Evolutionary conservation across 2,329 filamentous ascomycete genomes (phyloP), one percentile per base, ranked within the genome.

Genomic region (Trichoderma asperellum): DNA sequence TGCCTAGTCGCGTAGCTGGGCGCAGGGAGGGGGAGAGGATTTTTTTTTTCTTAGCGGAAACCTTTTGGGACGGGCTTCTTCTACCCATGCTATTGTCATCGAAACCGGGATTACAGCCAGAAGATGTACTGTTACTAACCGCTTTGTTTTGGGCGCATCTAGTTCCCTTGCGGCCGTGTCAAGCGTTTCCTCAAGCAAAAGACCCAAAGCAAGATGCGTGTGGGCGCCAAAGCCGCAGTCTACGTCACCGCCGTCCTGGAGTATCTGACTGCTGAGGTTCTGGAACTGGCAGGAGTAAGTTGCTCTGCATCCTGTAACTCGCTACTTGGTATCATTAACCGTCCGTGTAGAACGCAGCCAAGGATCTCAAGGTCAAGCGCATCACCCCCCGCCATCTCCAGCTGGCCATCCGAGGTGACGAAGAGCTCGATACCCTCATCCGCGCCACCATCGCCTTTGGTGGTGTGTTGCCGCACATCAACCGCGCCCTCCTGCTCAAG

Each of bases 131-230:
- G 61, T 62, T 14, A 4, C 68, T 70, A 59, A 70, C 58, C 49
- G 24, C 21, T 4, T 11, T 55, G 37, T 56, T 56, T 52, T 74
- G 70, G 65, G 57, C 57, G 34, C 65, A 61, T 60, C 16, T 80
- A 99, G 96, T 99, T 99, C 82, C 96, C 96, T 72, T 99, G 96
- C 81, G 96, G 96, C 84, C 96, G 96, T 91, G 96, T 99, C 83
- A 99, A 99, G 92, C 94, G 96, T 85, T 98, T 98, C 86, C 87
- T 99, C 80, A 97, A 98, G 89, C 94, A 93, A 83, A 97, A 97
- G 85, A 98, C 96, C 61, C 96, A 98, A 81, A 96, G 97, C 85
- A 98, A 98, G 87, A 98, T 97, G 93, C 95, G 96, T 83, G 96
- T 99, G 75, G 96, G 96, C 77, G 96, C 95, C 79, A 98, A 98